Percentiles rank a stretch among this genome's conserved stretches.
phyloP scores from a whole-genome alignment of 257 asterid genomes.

The Mentha longifolia region DNA sequence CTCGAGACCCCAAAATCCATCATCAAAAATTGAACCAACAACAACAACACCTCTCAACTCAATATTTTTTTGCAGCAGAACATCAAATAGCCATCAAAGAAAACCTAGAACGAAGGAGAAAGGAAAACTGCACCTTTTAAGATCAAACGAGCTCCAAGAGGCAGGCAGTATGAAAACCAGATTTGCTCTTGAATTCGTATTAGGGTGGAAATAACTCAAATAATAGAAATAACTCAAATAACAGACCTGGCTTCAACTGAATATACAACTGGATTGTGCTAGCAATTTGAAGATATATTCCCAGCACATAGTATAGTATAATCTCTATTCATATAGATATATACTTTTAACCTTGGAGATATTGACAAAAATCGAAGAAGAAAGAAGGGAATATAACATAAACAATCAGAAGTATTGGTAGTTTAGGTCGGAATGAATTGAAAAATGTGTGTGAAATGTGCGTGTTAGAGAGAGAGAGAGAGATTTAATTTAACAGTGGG shows the following conservation, averaged over 20 bases:
- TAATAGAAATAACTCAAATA: constrained; percentile 3
- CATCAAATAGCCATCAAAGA: constrained; percentile 36
- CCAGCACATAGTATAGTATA: constrained; percentile 4
- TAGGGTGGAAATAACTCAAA: constrained; percentile 25
- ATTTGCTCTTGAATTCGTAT: constrained; percentile 23
- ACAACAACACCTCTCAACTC: constrained; percentile 25
- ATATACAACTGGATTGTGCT: constrained; percentile 32
- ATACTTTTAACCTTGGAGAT: not conserved
- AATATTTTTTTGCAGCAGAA: not conserved
- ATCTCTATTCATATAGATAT: constrained; percentile 9
- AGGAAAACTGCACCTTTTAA: constrained; percentile 47
- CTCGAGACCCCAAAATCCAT: constrained; percentile 45
- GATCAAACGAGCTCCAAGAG: constrained; percentile 41
- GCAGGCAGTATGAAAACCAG: constrained; percentile 29
- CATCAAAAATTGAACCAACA: constrained; percentile 25
- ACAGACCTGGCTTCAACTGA: constrained; percentile 39
- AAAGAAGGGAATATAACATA: not conserved
- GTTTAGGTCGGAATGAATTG: constrained; percentile 11
- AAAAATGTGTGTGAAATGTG: not conserved
- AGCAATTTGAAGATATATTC: constrained; percentile 15
- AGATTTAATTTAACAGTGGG: too few relatives aligned
- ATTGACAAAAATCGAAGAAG: not conserved
- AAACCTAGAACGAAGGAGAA: constrained; percentile 6
- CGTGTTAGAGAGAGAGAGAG: not conserved
- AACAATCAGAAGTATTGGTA: not conserved